A percentile compares a stretch with the other conserved stretches of the same genome.
phyloP scores from a whole-genome alignment of 305 asterid genomes.

The Fraxinus sp. region DNA sequence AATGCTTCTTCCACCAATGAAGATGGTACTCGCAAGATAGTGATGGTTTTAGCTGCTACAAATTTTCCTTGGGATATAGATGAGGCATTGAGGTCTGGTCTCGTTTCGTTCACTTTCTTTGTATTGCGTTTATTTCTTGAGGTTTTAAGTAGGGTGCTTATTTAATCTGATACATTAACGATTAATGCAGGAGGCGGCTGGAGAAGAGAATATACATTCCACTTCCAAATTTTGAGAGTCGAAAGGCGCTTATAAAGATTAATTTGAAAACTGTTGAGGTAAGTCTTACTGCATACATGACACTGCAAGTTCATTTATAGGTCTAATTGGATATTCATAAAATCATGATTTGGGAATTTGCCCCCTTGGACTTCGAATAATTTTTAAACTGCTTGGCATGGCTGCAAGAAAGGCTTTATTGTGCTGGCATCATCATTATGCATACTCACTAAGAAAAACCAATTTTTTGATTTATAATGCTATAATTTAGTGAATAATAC shows the following conservation, averaged over 20 bases:
- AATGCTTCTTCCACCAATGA: slow-evolving; percentile 80
- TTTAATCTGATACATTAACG: slow-evolving; percentile 21
- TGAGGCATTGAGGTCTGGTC: slow-evolving; percentile 81
- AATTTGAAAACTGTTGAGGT: slow-evolving; percentile 91
- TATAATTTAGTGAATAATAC: background rate
- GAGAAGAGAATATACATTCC: slow-evolving; percentile 94
- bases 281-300: slow-evolving; percentile 13
- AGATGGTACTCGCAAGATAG: slow-evolving; percentile 89
- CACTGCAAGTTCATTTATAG: background rate
- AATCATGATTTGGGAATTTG: background rate
- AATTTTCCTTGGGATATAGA: slow-evolving; percentile 99
- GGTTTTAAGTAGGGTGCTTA: background rate
- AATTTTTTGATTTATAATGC: background rate
- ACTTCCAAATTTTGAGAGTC: slow-evolving; percentile 83
- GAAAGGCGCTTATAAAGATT: slow-evolving; percentile 88
- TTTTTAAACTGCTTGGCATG: background rate
- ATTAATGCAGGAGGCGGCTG: slow-evolving; percentile 71
- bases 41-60: slow-evolving; percentile 99
- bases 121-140: slow-evolving; percentile 12
- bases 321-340: background rate
- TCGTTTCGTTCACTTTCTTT: slow-evolving; percentile 13
- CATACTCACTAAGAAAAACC: background rate
- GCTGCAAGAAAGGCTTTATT: background rate
- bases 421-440: background rate
- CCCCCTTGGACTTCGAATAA: background rate